Percentiles rank a stretch among this genome's conserved stretches.
Evolutionary conservation across 805 yeast species (phyloP).

Genomic region (Metschnikowia orientalis): DNA sequence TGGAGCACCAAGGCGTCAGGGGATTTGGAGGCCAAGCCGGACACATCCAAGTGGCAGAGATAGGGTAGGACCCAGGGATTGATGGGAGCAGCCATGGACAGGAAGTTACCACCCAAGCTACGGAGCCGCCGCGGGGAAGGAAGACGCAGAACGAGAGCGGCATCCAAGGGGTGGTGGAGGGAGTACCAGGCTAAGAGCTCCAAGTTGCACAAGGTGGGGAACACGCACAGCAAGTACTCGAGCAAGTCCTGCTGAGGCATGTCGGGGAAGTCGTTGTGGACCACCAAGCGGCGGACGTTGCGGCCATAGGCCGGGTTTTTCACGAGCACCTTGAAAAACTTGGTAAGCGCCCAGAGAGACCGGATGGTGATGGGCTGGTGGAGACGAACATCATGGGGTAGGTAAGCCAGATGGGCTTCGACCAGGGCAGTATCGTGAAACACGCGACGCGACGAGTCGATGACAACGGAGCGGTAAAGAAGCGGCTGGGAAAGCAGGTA

Average conservation of each 20-base stretch:
- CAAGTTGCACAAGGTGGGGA: slow-evolving; percentile 11
- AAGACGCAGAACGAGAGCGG: slow-evolving; percentile 6
- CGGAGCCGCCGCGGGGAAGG: slow-evolving; percentile 8
- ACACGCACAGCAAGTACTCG: slow-evolving; percentile 4
- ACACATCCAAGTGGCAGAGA: slow-evolving; percentile 12
- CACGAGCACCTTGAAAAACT: slow-evolving; percentile 11
- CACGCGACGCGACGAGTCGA: slow-evolving; percentile 12
- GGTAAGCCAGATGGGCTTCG: neutral
- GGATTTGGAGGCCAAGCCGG: slow-evolving; percentile 7
- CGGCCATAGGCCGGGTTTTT: slow-evolving; percentile 8
- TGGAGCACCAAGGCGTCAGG: slow-evolving; percentile 4
- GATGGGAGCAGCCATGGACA: neutral
- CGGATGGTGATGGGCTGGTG: slow-evolving; percentile 13
- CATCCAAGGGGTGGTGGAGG: slow-evolving; percentile 9
- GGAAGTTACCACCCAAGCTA: slow-evolving; percentile 14
- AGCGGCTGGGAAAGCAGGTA: slow-evolving; percentile 7
- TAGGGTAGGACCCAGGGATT: neutral
- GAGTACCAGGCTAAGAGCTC: slow-evolving; percentile 13
- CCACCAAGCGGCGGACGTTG: slow-evolving; percentile 7
- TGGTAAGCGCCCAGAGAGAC: slow-evolving; percentile 14
- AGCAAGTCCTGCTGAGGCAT: slow-evolving; percentile 12
- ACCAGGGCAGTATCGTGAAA: slow-evolving; percentile 4
- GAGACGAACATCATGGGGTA: neutral
- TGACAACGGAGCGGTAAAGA: slow-evolving; percentile 10
- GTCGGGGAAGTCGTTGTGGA: slow-evolving; percentile 13